Evolutionary conservation across 208 protist species (phyloP), one percentile per base, ranked within the genome.

Genomic region (Crithidia acanthocephali): DNA sequence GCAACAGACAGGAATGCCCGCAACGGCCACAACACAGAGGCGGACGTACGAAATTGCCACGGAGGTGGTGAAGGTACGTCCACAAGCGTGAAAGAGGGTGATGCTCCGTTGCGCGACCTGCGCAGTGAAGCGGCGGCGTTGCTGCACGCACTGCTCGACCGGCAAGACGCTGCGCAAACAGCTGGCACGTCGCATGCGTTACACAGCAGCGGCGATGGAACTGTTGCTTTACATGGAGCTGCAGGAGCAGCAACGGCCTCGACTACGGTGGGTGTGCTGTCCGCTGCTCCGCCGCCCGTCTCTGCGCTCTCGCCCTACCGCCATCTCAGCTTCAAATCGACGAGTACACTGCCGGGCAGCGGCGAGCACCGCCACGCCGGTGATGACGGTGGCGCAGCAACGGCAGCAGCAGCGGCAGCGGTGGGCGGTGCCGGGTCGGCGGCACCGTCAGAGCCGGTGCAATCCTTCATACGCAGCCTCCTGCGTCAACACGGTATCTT

Each of bases 401-500:
- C 16, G 20, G 20, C 45, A 50, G 5, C 45, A 50, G 18, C 18
- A 10, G 6, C 15, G 18, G 40, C 28, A 40, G 11, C 53, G 45
- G 6, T 50, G 45, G 45, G 4, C 18, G 33, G 37, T 20, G 16
- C 20, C 3, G 37, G 25, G 13, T 50, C 37, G 1, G 23, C 58
- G 13, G 42, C 44, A 18, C n/a, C 58, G 25, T 68, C 62, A 5
- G 62, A 48, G 50, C 62, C 62, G 0, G 50, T 68, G 33, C 62
- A 68, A 23, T 68, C 62, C 2, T 68, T 58, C 33, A 68, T 68
- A 20, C 62, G 33, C 1, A 68, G 62, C 22, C 47, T 68, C 22
- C 33, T 68, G 50, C 62, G 62, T 0, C 62, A 68, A 33, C 62
- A 68, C 33, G 62, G 62, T n/a, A 68, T 68, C 50, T 37, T 68